Evolutionary conservation across 2,329 filamentous ascomycete genomes (phyloP).

Genomic region (Westerdykella sp.): DNA sequence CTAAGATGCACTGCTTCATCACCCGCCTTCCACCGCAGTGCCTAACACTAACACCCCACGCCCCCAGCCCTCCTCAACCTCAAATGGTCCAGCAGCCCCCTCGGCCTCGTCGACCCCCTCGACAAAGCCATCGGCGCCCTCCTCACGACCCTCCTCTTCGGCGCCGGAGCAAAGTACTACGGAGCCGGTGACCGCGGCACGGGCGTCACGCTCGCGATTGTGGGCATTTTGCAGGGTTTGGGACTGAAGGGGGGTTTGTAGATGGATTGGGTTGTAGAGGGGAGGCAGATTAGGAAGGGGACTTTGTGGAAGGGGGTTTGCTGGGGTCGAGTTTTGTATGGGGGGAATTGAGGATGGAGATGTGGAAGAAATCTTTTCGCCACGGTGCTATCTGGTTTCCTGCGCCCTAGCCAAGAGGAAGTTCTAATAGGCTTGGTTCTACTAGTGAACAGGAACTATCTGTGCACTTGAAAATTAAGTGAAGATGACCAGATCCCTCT

Average conservation of each 20-base stretch:
- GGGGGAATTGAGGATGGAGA: too few species aligned
- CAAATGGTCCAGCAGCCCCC: slow-evolving; percentile 23
- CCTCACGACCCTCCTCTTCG: slow-evolving; percentile 19
- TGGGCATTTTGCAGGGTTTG: slow-evolving; percentile 22
- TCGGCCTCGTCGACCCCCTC: slow-evolving; percentile 24
- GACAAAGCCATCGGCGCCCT: slow-evolving; percentile 29
- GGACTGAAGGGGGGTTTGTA: slow-evolving; percentile 12
- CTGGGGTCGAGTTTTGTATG: too few species aligned
- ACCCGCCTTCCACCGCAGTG: neutral
- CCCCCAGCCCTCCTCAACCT: slow-evolving; percentile 29
- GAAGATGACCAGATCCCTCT: too few species aligned
- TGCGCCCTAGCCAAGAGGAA: too few species aligned
- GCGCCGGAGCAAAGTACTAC: slow-evolving; percentile 18
- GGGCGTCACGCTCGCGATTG: slow-evolving; percentile 14
- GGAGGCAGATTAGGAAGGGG: too few species aligned
- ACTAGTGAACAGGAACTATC: too few species aligned
- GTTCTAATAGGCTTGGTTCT: too few species aligned
- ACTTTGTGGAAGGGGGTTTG: too few species aligned
- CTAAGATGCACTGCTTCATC: neutral
- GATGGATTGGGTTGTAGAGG: neutral
- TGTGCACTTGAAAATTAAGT: too few species aligned
- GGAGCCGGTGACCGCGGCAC: slow-evolving; percentile 23
- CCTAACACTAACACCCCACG: neutral
- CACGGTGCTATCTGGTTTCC: too few species aligned
- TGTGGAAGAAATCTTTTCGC: too few species aligned